phyloP scores from a whole-genome alignment of 495 filamentous ascomycete species.

The Aspergillus bridgeri region DNA sequence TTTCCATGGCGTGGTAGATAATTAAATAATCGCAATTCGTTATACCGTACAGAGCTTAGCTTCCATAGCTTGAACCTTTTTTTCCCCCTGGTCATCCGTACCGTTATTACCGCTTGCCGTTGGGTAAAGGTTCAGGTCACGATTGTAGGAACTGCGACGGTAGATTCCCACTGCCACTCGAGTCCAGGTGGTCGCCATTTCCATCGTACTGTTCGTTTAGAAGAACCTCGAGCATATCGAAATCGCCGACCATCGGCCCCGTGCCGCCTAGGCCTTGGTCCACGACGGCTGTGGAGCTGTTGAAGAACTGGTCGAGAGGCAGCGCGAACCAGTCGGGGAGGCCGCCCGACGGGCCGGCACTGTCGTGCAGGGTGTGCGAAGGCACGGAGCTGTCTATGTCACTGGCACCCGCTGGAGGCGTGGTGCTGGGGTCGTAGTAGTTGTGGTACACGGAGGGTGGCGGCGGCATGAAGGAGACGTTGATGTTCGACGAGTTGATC shows the following conservation, averaged over 20 bases:
- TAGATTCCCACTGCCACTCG: slow-evolving; percentile 4
- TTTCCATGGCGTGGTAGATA: too few relatives aligned
- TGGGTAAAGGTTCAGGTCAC: background rate
- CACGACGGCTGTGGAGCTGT: slow-evolving; percentile 44
- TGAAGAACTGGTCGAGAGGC: slow-evolving; percentile 51
- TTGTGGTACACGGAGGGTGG: slow-evolving; percentile 47
- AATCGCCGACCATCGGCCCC: slow-evolving; percentile 47
- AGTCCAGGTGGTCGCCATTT: slow-evolving; percentile 26
- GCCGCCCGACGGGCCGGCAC: slow-evolving; percentile 27
- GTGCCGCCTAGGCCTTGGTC: slow-evolving; percentile 49
- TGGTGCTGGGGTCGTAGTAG: slow-evolving; percentile 42
- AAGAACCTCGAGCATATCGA: slow-evolving; percentile 48
- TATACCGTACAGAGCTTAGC: background rate
- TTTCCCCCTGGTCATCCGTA: too few relatives aligned
- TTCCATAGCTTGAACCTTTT: too few relatives aligned
- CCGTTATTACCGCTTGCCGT: too few relatives aligned
- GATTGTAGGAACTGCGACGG: slow-evolving; percentile 21
- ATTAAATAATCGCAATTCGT: background rate
- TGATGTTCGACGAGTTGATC: slow-evolving; percentile 47
- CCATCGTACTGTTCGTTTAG: slow-evolving; percentile 46
- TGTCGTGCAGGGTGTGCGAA: slow-evolving; percentile 32
- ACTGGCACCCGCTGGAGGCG: slow-evolving; percentile 20
- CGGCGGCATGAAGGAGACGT: slow-evolving; percentile 49
- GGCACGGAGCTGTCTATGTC: slow-evolving; percentile 30
- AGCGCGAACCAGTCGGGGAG: slow-evolving; percentile 47